Conservation (phyloP, 2,329 filamentous ascomycete species). For the Ascomycota sp. region DNA sequence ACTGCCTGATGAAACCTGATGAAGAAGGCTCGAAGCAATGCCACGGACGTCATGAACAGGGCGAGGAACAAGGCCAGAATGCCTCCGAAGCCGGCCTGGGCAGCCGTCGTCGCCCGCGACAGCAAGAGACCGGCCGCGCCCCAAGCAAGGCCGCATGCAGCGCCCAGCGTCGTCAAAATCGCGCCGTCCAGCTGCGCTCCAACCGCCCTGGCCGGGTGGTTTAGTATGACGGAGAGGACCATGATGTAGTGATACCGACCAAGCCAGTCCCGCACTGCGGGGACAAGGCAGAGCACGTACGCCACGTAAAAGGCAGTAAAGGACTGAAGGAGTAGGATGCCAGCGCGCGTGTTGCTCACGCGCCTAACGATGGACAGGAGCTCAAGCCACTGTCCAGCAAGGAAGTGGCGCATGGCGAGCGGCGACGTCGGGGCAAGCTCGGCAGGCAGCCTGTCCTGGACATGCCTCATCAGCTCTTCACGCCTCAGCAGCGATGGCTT, state of each 20-base stretch:
- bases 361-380: conserved; percentile 16
- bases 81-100: conserved; percentile 28
- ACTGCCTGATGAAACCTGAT: conserved; percentile 34
- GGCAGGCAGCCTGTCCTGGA: conserved; percentile 23
- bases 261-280: conserved; percentile 24
- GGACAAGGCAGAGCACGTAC: conserved; percentile 33
- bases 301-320: conserved; percentile 36
- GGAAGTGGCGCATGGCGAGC: conserved; percentile 23
- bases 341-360: conserved; percentile 26
- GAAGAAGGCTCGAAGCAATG: conserved; percentile 32
- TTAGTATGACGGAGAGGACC: conserved; percentile 34
- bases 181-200: conserved; percentile 37
- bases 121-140: conserved; percentile 31
- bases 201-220: conserved; percentile 33
- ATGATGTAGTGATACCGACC: conserved; percentile 35
- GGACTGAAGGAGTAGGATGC: conserved; percentile 29
- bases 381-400: conserved; percentile 26
- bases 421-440: conserved; percentile 25
- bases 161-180: conserved; percentile 30
- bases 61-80: conserved; percentile 34
- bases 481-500: conserved; percentile 17
- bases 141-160: conserved; percentile 32
- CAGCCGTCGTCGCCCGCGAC: conserved; percentile 26
- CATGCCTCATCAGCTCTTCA: conserved; percentile 18
- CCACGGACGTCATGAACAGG: conserved; percentile 28